Evolutionary conservation across 2,329 filamentous ascomycete genomes (phyloP).

Genomic region (Ascochyta lentis): DNA sequence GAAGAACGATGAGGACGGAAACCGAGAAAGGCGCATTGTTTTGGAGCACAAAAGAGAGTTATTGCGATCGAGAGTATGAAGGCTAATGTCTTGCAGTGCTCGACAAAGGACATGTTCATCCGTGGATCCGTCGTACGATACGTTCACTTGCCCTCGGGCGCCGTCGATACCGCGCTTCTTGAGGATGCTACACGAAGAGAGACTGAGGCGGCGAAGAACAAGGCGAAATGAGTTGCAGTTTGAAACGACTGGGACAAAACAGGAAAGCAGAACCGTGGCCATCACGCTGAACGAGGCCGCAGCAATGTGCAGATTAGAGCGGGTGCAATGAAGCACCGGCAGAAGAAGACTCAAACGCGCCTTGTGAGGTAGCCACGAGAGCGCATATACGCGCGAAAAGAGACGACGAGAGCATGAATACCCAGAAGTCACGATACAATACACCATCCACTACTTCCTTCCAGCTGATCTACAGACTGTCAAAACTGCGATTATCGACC

Average conservation of each 20-base stretch:
- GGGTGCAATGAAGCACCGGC: background rate
- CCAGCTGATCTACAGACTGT: background rate
- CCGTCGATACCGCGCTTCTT: conserved; percentile 83
- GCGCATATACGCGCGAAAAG: background rate
- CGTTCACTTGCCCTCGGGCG: conserved; percentile 81
- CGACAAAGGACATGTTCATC: conserved; percentile 96
- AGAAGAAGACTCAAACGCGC: background rate
- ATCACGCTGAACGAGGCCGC: background rate
- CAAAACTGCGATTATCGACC: background rate
- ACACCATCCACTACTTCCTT: background rate
- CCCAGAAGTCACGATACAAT: background rate
- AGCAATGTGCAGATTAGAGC: background rate
- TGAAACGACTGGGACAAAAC: background rate
- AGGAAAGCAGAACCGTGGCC: background rate
- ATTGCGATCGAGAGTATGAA: background rate
- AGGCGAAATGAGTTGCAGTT: conserved; percentile 41
- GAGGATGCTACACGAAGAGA: conserved; percentile 75
- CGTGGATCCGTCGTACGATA: conserved; percentile 92
- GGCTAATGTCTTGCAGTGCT: conserved; percentile 57
- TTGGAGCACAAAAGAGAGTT: too few relatives aligned
- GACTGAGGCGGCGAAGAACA: conserved; percentile 46
- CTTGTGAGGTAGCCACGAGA: background rate
- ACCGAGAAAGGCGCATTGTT: too few relatives aligned
- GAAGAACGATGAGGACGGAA: too few relatives aligned
- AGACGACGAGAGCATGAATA: conserved; percentile 1